Percentiles rank a stretch among this genome's conserved stretches.
phyloP scores from a whole-genome alignment of 768 basidiomycete species.

The Neoboletus magnificus region DNA sequence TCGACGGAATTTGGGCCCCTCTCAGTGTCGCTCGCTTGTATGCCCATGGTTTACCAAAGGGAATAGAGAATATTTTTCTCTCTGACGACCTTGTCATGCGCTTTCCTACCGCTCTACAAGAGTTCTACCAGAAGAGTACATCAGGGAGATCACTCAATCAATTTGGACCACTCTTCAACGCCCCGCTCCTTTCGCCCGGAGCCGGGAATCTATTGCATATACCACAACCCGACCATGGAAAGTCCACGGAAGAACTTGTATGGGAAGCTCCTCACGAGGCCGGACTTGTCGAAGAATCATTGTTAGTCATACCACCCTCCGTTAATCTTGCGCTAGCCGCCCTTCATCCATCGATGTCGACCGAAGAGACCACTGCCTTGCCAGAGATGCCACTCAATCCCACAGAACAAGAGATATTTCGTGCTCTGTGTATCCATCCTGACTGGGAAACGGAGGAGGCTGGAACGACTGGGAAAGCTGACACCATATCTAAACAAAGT shows the following conservation, averaged over 20 bases:
- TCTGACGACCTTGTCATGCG: constrained; percentile 58
- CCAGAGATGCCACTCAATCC: constrained; percentile 55
- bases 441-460: constrained; percentile 47
- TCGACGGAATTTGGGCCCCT: constrained; percentile 72
- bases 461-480: constrained; percentile 7
- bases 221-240: constrained; percentile 2
- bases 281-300: constrained; percentile 21
- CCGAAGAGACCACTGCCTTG: constrained; percentile 4
- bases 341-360: constrained; percentile 19
- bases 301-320: constrained; percentile 24
- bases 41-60: constrained; percentile 22
- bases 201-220: not conserved
- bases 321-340: constrained; percentile 31
- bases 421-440: constrained; percentile 55
- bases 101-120: constrained; percentile 61
- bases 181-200: constrained; percentile 31
- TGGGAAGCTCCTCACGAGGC: constrained; percentile 22
- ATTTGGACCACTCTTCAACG: constrained; percentile 63
- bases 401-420: constrained; percentile 70
- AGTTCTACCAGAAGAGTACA: constrained; percentile 49
- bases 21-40: constrained; percentile 52
- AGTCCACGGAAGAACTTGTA: constrained; percentile 7
- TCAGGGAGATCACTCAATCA: constrained; percentile 49
- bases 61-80: constrained; percentile 53
- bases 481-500: not conserved